A percentile compares a stretch with the other conserved stretches of the same genome.
Evolutionary conservation across 2,329 filamentous ascomycete species (phyloP).

Genomic region (Aspergillus pseudoglaucus): DNA sequence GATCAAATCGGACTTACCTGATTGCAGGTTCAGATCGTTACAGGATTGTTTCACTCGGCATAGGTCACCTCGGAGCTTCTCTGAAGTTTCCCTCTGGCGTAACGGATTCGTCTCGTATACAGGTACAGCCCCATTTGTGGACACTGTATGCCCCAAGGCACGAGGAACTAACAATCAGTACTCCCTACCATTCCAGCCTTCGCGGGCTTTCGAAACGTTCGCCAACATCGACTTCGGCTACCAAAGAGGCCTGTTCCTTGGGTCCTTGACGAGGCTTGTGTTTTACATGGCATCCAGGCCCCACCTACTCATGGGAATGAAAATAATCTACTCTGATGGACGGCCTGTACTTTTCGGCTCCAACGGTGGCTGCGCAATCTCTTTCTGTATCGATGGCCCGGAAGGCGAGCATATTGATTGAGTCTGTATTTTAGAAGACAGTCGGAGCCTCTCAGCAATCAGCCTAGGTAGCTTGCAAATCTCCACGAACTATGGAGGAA

Average conservation of each 20-base stretch:
- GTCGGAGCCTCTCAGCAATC: not conserved
- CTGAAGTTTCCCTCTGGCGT: not conserved
- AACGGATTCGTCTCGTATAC: not conserved
- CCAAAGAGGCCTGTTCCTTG: slow-evolving; percentile 1
- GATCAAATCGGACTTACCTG: slow-evolving; percentile 1
- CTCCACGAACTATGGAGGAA: slow-evolving; percentile 7
- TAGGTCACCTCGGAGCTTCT: not conserved
- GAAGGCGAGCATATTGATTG: slow-evolving; percentile 5
- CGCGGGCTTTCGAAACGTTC: slow-evolving; percentile 4
- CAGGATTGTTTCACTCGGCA: slow-evolving; percentile 6
- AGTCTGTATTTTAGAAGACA: slow-evolving; percentile 1
- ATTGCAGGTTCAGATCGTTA: slow-evolving; percentile 6
- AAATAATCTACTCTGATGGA: slow-evolving; percentile 2
- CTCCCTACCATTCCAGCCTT: not conserved
- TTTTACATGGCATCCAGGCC: slow-evolving; percentile 3
- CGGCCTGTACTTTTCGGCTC: slow-evolving; percentile 3
- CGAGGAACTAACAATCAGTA: not conserved
- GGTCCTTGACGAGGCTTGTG: slow-evolving; percentile 2
- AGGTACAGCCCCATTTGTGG: slow-evolving; percentile 4
- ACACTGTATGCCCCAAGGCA: slow-evolving; percentile 1
- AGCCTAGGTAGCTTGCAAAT: slow-evolving; percentile 4
- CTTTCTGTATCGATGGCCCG: slow-evolving; percentile 4
- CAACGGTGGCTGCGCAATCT: slow-evolving; percentile 1
- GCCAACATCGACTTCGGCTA: slow-evolving; percentile 10
- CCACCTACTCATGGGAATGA: slow-evolving; percentile 5